phyloP scores from a whole-genome alignment of 2,329 filamentous ascomycete species.

The Diplocarpon rosae region DNA sequence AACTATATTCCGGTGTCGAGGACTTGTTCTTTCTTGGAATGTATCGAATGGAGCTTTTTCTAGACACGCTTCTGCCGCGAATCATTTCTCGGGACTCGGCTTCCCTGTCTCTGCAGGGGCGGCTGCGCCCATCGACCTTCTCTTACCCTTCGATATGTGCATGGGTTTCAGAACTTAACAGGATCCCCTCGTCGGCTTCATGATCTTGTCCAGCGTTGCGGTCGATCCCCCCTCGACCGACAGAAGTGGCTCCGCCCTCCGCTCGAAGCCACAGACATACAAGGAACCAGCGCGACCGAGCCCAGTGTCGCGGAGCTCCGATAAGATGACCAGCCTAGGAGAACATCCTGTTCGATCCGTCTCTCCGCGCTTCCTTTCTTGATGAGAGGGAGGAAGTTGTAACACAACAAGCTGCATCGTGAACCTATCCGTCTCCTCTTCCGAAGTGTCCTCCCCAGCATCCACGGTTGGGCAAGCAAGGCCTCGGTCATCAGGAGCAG shows the following conservation, averaged over 20 bases:
- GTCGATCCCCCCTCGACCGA: conserved; percentile 30
- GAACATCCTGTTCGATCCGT: background rate
- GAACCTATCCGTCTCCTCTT: no score
- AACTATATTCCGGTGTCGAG: no score
- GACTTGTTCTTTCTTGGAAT: no score
- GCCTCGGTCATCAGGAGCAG: no score
- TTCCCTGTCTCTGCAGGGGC: no score
- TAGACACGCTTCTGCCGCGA: no score
- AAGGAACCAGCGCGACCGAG: background rate
- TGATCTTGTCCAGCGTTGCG: conserved; percentile 32
- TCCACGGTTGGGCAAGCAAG: no score
- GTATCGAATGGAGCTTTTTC: no score
- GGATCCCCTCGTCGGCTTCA: conserved; percentile 30
- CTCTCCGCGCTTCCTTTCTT: conserved; percentile 10
- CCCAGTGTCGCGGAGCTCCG: background rate
- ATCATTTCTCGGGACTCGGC: no score
- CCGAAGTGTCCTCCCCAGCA: no score
- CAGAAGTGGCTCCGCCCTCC: conserved; percentile 30
- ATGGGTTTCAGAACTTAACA: conserved; percentile 38
- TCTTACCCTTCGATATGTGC: conserved; percentile 8
- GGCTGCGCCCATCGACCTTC: background rate
- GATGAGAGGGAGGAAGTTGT: conserved; percentile 12
- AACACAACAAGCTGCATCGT: no score
- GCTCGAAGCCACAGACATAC: background rate
- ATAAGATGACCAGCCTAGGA: background rate